Evolutionary conservation across 345 rosid species (phyloP), one percentile per base, ranked within the genome.

Genomic region (Acer negundo): DNA sequence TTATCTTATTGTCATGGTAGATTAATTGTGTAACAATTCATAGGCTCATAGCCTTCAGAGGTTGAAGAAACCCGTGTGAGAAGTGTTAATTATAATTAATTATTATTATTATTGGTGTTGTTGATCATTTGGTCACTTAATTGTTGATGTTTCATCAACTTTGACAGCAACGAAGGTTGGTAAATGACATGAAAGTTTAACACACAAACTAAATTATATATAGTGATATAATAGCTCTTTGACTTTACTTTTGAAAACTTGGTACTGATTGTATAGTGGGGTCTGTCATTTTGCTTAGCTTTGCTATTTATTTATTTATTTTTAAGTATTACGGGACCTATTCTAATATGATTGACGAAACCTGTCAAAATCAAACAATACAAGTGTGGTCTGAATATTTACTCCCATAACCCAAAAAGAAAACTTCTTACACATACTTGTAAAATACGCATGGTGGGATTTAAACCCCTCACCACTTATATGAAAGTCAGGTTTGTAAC

Each of bases 151-250:
- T 47, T 23, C 70, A 63, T 63, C 0, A 26, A 17, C 23, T 70
- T 55, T 56, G 40, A 46, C 40, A 66, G 40, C 77, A 73, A 67
- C n/a, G 1, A 59, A 17, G 26, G 62, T n/a, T 23, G 78, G 47
- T 40, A 79, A 79, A 68, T 67, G 72, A 72, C 31, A 65, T 47
- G 75, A 62, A 65, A 51, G 38, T 42, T 66, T 58, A 53, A 44
- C 70, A 6, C 22, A 31, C 17, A 6, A 46, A 46, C 12, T 46
- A 46, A 46, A 7, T 42, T 38, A 49, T 12, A 49, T 38, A 15
- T 3, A 49, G 55, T 13, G 7, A 40, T 72, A 22, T 72, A 20
- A 8, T 40, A 24, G 17, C 59, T 49, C 15, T 49, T 51, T 51
- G 15, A 23, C 23, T 69, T 23, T 16, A 11, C 49, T 42, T 16